phyloP scores from a whole-genome alignment of 2,329 filamentous ascomycete species.

The Colletotrichum gigasporum region DNA sequence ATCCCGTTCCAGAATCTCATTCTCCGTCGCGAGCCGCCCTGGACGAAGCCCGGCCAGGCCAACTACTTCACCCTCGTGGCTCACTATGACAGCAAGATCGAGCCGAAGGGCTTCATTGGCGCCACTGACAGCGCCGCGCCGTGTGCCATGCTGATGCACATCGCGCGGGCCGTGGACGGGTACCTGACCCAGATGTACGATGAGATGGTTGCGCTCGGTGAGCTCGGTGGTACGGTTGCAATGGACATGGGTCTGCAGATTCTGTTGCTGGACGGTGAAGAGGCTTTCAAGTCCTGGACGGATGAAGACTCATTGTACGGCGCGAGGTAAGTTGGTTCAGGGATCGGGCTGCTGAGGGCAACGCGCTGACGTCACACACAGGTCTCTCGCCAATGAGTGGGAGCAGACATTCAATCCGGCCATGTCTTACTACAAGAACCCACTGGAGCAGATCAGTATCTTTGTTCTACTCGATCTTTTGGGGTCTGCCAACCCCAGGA shows the following conservation, averaged over 20 bases:
- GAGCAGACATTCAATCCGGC: conserved; percentile 72
- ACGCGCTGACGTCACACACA: conserved; percentile 35
- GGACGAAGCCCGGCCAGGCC: conserved; percentile 74
- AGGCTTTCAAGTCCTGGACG: conserved; percentile 80
- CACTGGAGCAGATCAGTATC: conserved; percentile 76
- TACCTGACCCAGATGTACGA: conserved; percentile 80
- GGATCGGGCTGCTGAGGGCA: neutral
- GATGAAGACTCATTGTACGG: conserved; percentile 81
- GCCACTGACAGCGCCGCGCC: conserved; percentile 86
- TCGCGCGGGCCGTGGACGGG: conserved; percentile 75
- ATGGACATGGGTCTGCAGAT: conserved; percentile 82
- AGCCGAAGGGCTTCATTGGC: conserved; percentile 80
- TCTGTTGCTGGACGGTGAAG: conserved; percentile 82
- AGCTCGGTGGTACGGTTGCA: conserved; percentile 59
- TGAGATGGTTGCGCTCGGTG: conserved; percentile 68
- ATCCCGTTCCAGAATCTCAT: conserved; percentile 83
- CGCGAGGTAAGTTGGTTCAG: conserved; percentile 60
- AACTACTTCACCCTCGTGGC: conserved; percentile 81
- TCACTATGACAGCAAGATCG: conserved; percentile 83
- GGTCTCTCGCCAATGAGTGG: conserved; percentile 78
- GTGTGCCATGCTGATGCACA: conserved; percentile 85
- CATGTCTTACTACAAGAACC: conserved; percentile 74
- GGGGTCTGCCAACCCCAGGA: conserved; percentile 65
- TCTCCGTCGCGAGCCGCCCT: conserved; percentile 81
- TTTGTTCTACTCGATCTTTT: conserved; percentile 82